Base-by-base conservation (phyloP, 2,329 filamentous ascomycete species). In the Colletotrichum tropicale region DNA sequence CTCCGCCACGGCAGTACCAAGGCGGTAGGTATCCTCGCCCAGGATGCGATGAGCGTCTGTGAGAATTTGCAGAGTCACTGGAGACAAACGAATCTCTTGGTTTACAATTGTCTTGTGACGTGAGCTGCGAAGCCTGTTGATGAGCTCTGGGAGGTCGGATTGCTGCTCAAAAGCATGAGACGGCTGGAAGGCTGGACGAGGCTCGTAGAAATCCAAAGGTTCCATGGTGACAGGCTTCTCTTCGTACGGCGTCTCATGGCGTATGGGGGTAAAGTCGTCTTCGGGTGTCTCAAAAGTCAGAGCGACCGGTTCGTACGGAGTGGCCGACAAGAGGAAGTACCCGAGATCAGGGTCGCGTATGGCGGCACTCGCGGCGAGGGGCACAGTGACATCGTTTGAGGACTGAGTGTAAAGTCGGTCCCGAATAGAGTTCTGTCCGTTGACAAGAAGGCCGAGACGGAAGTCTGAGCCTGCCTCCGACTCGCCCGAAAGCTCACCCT, bases 1-100 rank as follows among this genome's bases (percentile, higher is more conserved):
- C 79, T 95, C 93, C 2, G 94, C 91, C 1, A 93, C 94, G 2
- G 93, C 94, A 58, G 90, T 86, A 18, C 94, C 93, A 13, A 96
- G 88, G 13, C 88, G 88, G 78, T 93, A 88, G 0, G 93, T 95
- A 83, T 96, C 94, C 12, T 90, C 89, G 77, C 92, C 92, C 8
- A 96, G 87, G 7, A 94, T 87, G 80, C 93, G 92, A 82, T 96
- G 94, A 0, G 92, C 92, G 75, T 94, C 92, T 32, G 93, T 94
- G 78, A 96, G 90, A 48, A 95, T 88, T 77, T 93, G 90, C 21
- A 96, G 87, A 3, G 93, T 94, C 26, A 93, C 90, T 15, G 93
- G 91, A 26, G 93, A 94, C 26, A 96, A 89, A 74, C 91, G 89
- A 70, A 96, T 88, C 80, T 94, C 91, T 76, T 94, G 93, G 73